Conservation (phyloP, 2,329 filamentous ascomycete species). For the Claviceps sp. region DNA sequence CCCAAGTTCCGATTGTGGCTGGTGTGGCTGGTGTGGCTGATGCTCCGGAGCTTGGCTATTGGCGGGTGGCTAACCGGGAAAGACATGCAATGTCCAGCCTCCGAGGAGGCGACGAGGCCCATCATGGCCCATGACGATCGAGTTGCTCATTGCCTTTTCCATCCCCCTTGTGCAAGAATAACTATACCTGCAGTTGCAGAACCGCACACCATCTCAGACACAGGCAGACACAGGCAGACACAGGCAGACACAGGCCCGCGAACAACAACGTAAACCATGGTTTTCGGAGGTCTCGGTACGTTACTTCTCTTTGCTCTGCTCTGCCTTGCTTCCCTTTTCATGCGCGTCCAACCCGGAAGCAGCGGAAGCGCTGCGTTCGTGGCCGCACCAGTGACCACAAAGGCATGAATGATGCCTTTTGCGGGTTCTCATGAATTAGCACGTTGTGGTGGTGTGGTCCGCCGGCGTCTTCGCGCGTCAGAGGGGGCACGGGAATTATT, state of each 20-base stretch:
- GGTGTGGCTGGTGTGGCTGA: too few species aligned
- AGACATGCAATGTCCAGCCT: too few species aligned
- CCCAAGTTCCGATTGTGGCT: too few species aligned
- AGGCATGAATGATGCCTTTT: neutral
- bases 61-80: too few species aligned
- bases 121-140: too few species aligned
- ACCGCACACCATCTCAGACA: too few species aligned
- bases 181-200: too few species aligned
- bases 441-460: neutral
- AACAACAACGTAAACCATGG: neutral
- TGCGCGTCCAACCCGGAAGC: neutral
- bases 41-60: too few species aligned
- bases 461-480: neutral
- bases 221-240: neutral
- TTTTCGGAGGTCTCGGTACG: constrained; percentile 3
- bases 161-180: neutral
- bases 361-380: too few species aligned
- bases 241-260: neutral
- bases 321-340: neutral
- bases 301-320: neutral
- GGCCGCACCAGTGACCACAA: neutral
- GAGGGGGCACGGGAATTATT: neutral
- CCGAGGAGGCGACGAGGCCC: too few species aligned
- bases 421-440: neutral
- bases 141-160: neutral